Evolutionary conservation across 140 eudicot species (phyloP).

Genomic region (Ambrosia hybrid): DNA sequence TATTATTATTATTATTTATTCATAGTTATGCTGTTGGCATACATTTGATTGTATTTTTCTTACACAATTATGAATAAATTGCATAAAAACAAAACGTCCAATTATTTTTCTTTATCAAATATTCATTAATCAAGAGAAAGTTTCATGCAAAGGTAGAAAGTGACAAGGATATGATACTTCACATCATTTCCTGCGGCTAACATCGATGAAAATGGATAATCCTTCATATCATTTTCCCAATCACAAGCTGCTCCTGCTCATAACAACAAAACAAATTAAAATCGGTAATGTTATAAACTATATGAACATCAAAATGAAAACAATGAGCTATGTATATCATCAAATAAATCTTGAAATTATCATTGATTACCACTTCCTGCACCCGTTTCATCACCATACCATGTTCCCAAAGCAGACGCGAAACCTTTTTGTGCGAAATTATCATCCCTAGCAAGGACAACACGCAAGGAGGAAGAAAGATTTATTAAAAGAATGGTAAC

Average conservation of each 20-base stretch:
- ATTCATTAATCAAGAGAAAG: no score
- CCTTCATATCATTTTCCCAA: conserved; percentile 35
- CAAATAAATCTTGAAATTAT: no score
- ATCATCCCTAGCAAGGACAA: not conserved
- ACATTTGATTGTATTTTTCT: no score
- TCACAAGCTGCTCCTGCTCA: conserved; percentile 59
- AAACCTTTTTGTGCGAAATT: conserved; percentile 11
- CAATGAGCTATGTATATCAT: no score
- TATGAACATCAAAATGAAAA: not conserved
- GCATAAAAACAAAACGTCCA: no score
- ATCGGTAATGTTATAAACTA: not conserved
- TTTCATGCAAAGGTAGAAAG: no score
- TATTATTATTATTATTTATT: no score
- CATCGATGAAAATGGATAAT: conserved; percentile 39
- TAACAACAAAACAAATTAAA: not conserved
- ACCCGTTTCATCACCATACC: conserved; percentile 36
- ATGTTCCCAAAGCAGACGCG: conserved; percentile 31
- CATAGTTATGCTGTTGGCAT: no score
- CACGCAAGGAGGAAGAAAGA: conserved; percentile 20
- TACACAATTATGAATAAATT: no score
- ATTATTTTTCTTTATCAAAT: no score
- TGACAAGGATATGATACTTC: no score
- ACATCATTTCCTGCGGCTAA: conserved; percentile 46
- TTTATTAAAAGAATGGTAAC: conserved; percentile 9
- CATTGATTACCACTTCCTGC: conserved; percentile 33